A percentile compares a stretch with the other conserved stretches of the same genome.
Conservation (phyloP, 305 asterid genomes). For the Solanum hybrid region DNA sequence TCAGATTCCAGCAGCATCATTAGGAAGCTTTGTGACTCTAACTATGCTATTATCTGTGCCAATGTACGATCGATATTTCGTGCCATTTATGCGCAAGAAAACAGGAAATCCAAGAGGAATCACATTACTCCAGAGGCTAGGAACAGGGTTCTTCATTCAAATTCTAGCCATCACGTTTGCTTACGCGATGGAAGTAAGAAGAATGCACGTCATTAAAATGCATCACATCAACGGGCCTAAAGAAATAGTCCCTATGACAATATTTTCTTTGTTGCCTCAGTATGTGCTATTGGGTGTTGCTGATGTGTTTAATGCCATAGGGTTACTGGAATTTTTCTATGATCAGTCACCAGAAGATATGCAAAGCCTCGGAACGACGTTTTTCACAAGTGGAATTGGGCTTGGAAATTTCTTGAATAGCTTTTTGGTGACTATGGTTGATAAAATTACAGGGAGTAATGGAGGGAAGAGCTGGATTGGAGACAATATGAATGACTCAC, state of each 20-base stretch:
- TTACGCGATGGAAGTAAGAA: constrained; percentile 33
- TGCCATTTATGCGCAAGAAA: constrained; percentile 45
- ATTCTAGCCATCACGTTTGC: constrained; percentile 54
- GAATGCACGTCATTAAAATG: constrained; percentile 26
- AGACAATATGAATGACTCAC: constrained; percentile 59
- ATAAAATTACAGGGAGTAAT: constrained; percentile 41
- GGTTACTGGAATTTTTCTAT: constrained; percentile 72
- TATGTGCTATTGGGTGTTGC: constrained; percentile 59
- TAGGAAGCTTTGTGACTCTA: constrained; percentile 64
- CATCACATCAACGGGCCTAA: constrained; percentile 21
- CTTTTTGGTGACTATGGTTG: constrained; percentile 63
- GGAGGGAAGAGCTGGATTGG: constrained; percentile 77
- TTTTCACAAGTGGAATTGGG: constrained; percentile 78
- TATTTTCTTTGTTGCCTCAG: constrained; percentile 55
- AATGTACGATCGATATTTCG: constrained; percentile 63
- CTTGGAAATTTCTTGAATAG: constrained; percentile 75
- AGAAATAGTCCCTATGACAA: constrained; percentile 62
- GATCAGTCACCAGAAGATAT: constrained; percentile 82
- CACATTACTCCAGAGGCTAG: constrained; percentile 54
- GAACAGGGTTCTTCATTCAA: constrained; percentile 56
- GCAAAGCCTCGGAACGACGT: constrained; percentile 81
- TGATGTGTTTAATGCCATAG: constrained; percentile 73
- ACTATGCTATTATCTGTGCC: constrained; percentile 64
- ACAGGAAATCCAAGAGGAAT: constrained; percentile 78
- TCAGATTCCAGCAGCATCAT: constrained; percentile 76